These are phyloP conservation scores for Hura crepitans DNA, from an alignment of 441 rosid species.

Conservation along the genomic window DNA sequence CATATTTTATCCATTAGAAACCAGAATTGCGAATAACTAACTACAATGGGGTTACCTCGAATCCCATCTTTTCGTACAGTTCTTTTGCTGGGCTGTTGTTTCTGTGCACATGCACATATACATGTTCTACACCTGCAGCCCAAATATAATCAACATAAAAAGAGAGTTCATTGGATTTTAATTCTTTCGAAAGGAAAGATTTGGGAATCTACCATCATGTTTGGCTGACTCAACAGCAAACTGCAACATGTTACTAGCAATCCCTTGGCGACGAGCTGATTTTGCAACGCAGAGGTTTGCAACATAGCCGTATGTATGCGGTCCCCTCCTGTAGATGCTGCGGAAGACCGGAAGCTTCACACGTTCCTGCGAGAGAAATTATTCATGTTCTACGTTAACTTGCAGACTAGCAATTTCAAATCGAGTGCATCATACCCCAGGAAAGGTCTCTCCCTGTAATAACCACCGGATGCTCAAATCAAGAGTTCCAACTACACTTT, in stretches of 20 bases:
- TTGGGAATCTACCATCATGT: conserved; percentile 42
- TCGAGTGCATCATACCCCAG: conserved; percentile 48
- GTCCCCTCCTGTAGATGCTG: conserved; percentile 36
- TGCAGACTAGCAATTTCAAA: conserved; percentile 8
- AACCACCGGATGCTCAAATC: conserved; percentile 62
- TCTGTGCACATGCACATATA: conserved; percentile 70
- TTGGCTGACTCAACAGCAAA: conserved; percentile 61
- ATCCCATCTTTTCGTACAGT: conserved; percentile 59
- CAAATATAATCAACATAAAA: conserved; percentile 21
- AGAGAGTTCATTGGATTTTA: background rate
- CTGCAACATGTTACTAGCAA: conserved; percentile 69
- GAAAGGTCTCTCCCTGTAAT: conserved; percentile 73
- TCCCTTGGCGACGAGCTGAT: conserved; percentile 79
- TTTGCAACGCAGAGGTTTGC: conserved; percentile 69
- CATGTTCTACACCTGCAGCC: conserved; percentile 51
- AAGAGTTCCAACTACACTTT: conserved; percentile 87
- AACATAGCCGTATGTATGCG: conserved; percentile 61
- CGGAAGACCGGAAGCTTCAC: conserved; percentile 53
- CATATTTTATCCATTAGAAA: background rate
- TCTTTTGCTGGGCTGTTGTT: conserved; percentile 56
- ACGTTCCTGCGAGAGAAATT: conserved; percentile 47
- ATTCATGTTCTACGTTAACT: conserved; percentile 12
- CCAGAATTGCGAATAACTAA: conserved; percentile 14
- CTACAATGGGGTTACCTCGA: conserved; percentile 48
- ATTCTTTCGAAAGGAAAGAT: conserved; percentile 3